Percentiles rank a stretch among this genome's conserved stretches.
Conservation (phyloP, 495 filamentous ascomycete species). For the Neurospora sp. region DNA sequence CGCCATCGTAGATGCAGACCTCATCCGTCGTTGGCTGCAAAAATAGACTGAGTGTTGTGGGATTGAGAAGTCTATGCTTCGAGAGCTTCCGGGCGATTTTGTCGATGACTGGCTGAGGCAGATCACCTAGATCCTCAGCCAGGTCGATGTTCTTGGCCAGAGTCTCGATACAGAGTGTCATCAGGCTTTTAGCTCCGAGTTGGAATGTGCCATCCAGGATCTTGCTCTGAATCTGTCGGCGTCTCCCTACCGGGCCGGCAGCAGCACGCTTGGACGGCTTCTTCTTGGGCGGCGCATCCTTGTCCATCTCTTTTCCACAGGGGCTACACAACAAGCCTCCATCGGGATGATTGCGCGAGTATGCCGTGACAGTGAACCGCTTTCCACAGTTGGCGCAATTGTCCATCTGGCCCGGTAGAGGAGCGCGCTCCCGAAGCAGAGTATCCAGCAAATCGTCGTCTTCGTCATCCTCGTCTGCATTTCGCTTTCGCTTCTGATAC, state of each 20-base stretch:
- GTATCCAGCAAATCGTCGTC: slow-evolving; percentile 43
- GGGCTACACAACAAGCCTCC: slow-evolving; percentile 77
- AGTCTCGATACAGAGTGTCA: slow-evolving; percentile 75
- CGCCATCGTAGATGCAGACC: slow-evolving; percentile 72
- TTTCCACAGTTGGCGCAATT: slow-evolving; percentile 81
- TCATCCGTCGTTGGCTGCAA: slow-evolving; percentile 54
- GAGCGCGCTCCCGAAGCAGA: slow-evolving; percentile 54
- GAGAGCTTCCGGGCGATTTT: slow-evolving; percentile 73
- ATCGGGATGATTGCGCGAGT: slow-evolving; percentile 69
- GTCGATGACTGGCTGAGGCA: slow-evolving; percentile 57
- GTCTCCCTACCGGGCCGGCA: slow-evolving; percentile 35
- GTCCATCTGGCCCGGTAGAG: slow-evolving; percentile 72
- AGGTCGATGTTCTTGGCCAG: slow-evolving; percentile 73
- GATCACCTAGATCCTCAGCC: slow-evolving; percentile 73
- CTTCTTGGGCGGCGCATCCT: slow-evolving; percentile 53
- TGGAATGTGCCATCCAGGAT: slow-evolving; percentile 63
- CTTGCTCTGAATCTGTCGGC: slow-evolving; percentile 67
- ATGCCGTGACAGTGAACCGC: slow-evolving; percentile 89
- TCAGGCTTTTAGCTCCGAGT: slow-evolving; percentile 61
- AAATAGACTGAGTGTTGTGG: slow-evolving; percentile 65
- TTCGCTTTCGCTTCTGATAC: slow-evolving; percentile 55
- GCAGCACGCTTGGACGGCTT: slow-evolving; percentile 30
- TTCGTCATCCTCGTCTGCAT: slow-evolving; percentile 36
- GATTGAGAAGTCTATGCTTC: slow-evolving; percentile 61
- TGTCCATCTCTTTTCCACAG: slow-evolving; percentile 69